Base-by-base conservation (phyloP, 257 asterid genomes). In the Sherardia arvensis region DNA sequence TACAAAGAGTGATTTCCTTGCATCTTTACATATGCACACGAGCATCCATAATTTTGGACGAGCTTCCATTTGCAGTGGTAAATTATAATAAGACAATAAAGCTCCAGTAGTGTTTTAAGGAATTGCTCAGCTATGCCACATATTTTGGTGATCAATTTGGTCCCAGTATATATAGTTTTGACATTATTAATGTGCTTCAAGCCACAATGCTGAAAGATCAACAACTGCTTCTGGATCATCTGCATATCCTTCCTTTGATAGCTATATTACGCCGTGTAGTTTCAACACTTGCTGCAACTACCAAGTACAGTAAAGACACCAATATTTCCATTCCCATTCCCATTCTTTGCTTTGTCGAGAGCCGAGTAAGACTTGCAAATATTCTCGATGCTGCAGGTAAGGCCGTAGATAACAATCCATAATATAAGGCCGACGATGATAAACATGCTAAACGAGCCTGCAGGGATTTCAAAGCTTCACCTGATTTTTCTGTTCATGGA, bases 161-260 rank as follows among this genome's bases (percentile, higher is more conserved):
- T n/a, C n/a, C n/a, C n/a, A n/a, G n/a, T n/a, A n/a, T n/a, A n/a
- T n/a, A n/a, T n/a, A n/a, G n/a, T n/a, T n/a, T n/a, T n/a, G n/a
- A n/a, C n/a, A n/a, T n/a, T n/a, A n/a, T n/a, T n/a, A n/a, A n/a
- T n/a, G n/a, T n/a, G n/a, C n/a, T n/a, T n/a, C 62, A 38, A 90
- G 74, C 95, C 94, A 90, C 65, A 85, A 22, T 0, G 91, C 95
- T 7, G 94, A 87, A 80, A 90, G 77, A 27, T 48, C 64, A 3
- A 53, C 21, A 7, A 57, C 20, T 1, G 67, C 63, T 33, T 59
- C 18, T 9, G 71, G 71, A 59, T 56, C 32, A 47, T 78, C 70
- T 9, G 49, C n/a, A 21, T 47, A 59, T 9, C 77, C 77, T 68
- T 72, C 66, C 25, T n/a, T 20, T 51, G 72, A 70, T 62, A 4